Evolutionary conservation across 352 stramenopile genomes (phyloP).

Genomic region (Plasmopara viticola): DNA sequence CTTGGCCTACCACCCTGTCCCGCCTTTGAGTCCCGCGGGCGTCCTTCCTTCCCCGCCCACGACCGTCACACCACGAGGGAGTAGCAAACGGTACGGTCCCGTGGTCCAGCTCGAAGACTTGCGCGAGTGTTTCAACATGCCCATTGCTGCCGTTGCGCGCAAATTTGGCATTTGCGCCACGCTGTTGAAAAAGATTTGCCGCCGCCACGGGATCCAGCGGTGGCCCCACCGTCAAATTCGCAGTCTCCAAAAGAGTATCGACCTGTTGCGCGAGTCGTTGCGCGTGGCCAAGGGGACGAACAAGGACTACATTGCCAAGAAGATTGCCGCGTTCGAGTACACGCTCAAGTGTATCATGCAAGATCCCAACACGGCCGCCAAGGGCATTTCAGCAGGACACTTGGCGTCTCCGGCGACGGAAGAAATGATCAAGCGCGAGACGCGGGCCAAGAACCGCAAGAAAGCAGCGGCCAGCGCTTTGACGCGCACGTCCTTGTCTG

Average conservation of each 20-base stretch:
- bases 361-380: slow-evolving; percentile 68
- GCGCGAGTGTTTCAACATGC: slow-evolving; percentile 79
- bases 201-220: slow-evolving; percentile 72
- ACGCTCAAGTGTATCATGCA: slow-evolving; percentile 79
- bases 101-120: slow-evolving; percentile 74
- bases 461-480: slow-evolving; percentile 12
- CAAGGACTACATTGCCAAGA: slow-evolving; percentile 76
- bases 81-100: slow-evolving; percentile 52
- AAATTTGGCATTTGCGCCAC: slow-evolving; percentile 85
- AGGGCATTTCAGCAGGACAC: slow-evolving; percentile 57
- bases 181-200: slow-evolving; percentile 81
- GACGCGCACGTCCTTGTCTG: slow-evolving; percentile 28
- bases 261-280: slow-evolving; percentile 71
- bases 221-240: slow-evolving; percentile 83
- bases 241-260: slow-evolving; percentile 77
- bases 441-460: slow-evolving; percentile 39
- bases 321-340: slow-evolving; percentile 76
- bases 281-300: slow-evolving; percentile 65
- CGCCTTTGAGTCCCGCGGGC: neutral
- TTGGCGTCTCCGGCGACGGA: slow-evolving; percentile 53
- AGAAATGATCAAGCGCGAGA: slow-evolving; percentile 53
- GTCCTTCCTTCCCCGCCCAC: neutral
- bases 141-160: slow-evolving; percentile 67
- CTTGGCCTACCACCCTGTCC: slow-evolving; percentile 27
- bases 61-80: slow-evolving; percentile 12